phyloP scores from a whole-genome alignment of 208 protist genomes.

The Trypanosomatidae sp. region DNA sequence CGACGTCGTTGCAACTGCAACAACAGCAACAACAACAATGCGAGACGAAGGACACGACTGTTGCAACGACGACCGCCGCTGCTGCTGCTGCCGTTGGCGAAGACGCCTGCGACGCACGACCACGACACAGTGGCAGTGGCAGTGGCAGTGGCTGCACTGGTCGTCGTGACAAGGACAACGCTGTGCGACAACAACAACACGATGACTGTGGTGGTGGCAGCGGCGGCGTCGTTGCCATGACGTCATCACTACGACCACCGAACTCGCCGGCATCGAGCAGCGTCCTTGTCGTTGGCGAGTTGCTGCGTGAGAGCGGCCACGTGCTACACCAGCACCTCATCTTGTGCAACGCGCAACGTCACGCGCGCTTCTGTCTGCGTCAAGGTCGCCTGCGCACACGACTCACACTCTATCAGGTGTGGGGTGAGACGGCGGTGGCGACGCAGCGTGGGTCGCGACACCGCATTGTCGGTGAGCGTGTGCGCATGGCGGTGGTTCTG shows the following conservation, averaged over 20 bases:
- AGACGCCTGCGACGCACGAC: neutral
- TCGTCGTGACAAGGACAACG: neutral
- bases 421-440: conserved; percentile 16
- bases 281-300: conserved; percentile 15
- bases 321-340: conserved; percentile 34
- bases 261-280: neutral
- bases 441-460: conserved; percentile 23
- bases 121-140: neutral
- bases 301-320: conserved; percentile 47
- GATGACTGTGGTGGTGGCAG: neutral
- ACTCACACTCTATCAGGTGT: conserved; percentile 27
- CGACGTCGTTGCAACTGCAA: too few relatives aligned
- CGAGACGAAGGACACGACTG: too few relatives aligned
- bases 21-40: too few relatives aligned
- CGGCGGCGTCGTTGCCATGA: neutral
- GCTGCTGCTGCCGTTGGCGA: too few relatives aligned
- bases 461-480: conserved; percentile 18
- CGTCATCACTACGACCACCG: neutral
- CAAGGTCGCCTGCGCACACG: conserved; percentile 30
- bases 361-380: conserved; percentile 28
- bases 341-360: conserved; percentile 34
- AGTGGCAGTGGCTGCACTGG: neutral
- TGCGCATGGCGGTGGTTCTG: conserved; percentile 23
- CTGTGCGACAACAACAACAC: neutral
- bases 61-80: too few relatives aligned